Conservation (phyloP, 2,329 filamentous ascomycete species). For the Exophiala dermatitidis region DNA sequence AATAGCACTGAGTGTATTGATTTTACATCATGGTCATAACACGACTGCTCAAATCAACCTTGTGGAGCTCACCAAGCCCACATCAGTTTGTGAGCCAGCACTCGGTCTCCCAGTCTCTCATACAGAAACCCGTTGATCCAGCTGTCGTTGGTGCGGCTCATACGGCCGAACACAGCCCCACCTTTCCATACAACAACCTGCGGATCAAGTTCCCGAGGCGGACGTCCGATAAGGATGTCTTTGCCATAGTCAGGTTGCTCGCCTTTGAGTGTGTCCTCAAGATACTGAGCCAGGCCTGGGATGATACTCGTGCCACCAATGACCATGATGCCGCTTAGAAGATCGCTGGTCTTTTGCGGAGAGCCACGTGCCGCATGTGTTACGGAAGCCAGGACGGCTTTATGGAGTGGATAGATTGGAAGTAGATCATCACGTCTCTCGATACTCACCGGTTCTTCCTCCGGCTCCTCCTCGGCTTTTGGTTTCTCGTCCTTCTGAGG, state of each 20-base stretch:
- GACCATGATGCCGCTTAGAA: constrained; percentile 83
- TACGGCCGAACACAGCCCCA: constrained; percentile 87
- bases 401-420: constrained; percentile 75
- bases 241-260: constrained; percentile 56
- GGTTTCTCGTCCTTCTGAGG: constrained; percentile 19
- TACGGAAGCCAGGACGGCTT: constrained; percentile 83
- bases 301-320: constrained; percentile 79
- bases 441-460: constrained; percentile 39
- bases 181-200: constrained; percentile 98
- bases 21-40: no score
- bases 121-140: constrained; percentile 88
- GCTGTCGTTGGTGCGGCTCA: constrained; percentile 83
- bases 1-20: no score
- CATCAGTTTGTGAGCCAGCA: constrained; percentile 75
- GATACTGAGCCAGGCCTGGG: constrained; percentile 67
- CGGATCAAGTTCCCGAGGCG: constrained; percentile 89
- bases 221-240: constrained; percentile 59
- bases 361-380: constrained; percentile 79
- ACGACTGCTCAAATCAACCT: no score
- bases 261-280: constrained; percentile 73
- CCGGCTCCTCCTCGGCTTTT: constrained; percentile 14
- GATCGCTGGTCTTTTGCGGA: constrained; percentile 86
- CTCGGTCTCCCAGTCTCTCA: constrained; percentile 71
- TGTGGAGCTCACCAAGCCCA: constrained; percentile 45
- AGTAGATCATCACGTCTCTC: constrained; percentile 69